Percentiles rank a stretch among this genome's conserved stretches.
phyloP scores from a whole-genome alignment of 192 early-diverging fungal genomes.

The Podila epicladia region DNA sequence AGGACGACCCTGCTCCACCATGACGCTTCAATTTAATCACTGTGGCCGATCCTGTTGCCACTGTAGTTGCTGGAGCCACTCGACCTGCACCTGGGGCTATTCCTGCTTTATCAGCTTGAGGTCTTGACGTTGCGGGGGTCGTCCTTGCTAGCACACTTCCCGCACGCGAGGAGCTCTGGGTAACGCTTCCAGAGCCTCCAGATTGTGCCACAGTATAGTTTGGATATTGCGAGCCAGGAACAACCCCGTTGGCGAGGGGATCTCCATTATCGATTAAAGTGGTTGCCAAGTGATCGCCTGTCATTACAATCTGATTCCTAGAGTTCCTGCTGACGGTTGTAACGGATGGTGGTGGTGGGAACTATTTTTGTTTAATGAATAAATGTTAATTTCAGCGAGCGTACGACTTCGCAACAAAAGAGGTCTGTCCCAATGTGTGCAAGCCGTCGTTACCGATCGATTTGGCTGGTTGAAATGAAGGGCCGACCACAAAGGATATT shows the following conservation, averaged over 20 bases:
- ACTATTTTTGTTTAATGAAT: constrained; percentile 9
- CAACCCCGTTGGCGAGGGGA: constrained; percentile 1
- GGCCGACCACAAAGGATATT: constrained; percentile 83
- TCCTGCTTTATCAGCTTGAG: no score
- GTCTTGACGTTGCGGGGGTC: no score
- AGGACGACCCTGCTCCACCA: constrained; percentile 59
- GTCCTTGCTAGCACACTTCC: no score
- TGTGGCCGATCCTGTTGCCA: constrained; percentile 11
- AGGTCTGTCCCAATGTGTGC: no score
- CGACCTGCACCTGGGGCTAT: background rate
- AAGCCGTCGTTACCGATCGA: constrained; percentile 41
- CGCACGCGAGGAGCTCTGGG: no score
- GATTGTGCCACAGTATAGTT: constrained; percentile 5
- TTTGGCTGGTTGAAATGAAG: constrained; percentile 82
- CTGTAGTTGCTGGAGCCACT: background rate
- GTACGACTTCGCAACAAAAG: background rate
- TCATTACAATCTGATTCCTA: constrained; percentile 47
- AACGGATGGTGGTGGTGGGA: constrained; percentile 36
- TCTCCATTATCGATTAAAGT: constrained; percentile 42
- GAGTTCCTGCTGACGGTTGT: constrained; percentile 42
- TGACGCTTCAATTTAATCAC: constrained; percentile 49
- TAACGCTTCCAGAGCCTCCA: background rate
- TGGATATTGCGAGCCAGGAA: constrained; percentile 17
- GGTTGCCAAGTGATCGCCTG: constrained; percentile 41
- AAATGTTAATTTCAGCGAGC: background rate